A percentile compares a stretch with the other conserved stretches of the same genome.
Evolutionary conservation across 371 early-diverging fungal species (phyloP).

Genomic region (Syncephalastrum racemosum): DNA sequence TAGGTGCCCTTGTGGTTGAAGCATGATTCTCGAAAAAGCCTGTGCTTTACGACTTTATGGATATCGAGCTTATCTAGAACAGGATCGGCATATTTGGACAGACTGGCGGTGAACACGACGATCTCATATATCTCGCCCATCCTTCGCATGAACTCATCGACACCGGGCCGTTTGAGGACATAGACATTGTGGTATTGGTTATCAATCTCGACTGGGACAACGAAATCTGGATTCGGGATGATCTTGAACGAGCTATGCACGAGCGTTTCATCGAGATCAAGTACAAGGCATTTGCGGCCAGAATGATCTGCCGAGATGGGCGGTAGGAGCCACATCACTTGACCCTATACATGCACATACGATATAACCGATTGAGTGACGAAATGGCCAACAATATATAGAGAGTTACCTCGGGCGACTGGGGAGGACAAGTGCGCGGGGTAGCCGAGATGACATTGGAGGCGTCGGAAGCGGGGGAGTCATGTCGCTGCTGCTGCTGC

Average conservation of each 20-base stretch:
- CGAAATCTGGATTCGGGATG: constrained; percentile 80
- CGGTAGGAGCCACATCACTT: constrained; percentile 28
- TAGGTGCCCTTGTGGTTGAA: constrained; percentile 93
- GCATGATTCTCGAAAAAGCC: constrained; percentile 95
- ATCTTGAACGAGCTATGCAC: constrained; percentile 68
- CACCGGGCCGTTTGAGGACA: constrained; percentile 94
- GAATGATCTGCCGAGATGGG: constrained; percentile 39
- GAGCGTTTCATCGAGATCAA: constrained; percentile 69
- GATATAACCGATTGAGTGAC: background rate
- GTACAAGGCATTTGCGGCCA: constrained; percentile 56
- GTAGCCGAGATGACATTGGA: constrained; percentile 7
- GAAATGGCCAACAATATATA: background rate
- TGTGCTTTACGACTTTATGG: constrained; percentile 80
- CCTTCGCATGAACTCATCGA: constrained; percentile 89
- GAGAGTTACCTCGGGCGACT: constrained; percentile 5
- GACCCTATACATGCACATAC: background rate
- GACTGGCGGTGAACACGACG: constrained; percentile 95
- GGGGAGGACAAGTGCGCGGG: constrained; percentile 9
- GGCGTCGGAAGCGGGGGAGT: background rate
- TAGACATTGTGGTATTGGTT: constrained; percentile 90
- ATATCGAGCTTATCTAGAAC: constrained; percentile 92
- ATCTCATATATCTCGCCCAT: constrained; percentile 91
- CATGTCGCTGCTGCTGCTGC: constrained; percentile 5
- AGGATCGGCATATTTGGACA: constrained; percentile 97
- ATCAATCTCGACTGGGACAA: constrained; percentile 91